Conservation (phyloP, 2,329 filamentous ascomycete genomes). For the Talaromyces sp. region DNA sequence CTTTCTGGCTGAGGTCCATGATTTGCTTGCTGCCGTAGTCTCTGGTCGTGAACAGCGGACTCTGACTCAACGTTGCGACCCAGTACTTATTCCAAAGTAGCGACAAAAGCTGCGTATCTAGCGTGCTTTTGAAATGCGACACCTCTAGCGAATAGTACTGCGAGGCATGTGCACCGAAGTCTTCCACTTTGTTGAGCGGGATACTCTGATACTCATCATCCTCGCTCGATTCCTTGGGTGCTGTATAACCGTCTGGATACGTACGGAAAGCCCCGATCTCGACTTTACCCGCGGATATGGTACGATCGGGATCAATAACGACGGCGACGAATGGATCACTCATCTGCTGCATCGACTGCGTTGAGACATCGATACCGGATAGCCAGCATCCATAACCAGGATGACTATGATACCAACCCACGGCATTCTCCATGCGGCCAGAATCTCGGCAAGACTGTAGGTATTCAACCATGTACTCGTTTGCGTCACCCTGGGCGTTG, state of each 20-base stretch:
- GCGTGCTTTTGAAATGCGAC: constrained; percentile 88
- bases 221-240: constrained; percentile 46
- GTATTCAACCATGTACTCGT: constrained; percentile 94
- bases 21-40: constrained; percentile 94
- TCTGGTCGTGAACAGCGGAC: constrained; percentile 83
- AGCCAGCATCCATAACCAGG: constrained; percentile 98
- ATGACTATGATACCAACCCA: constrained; percentile 98
- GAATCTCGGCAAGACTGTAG: constrained; percentile 70
- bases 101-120: constrained; percentile 82
- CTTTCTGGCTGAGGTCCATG: constrained; percentile 78
- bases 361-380: constrained; percentile 89
- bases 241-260: constrained; percentile 71
- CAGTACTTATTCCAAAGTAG: constrained; percentile 95
- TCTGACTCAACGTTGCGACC: constrained; percentile 92
- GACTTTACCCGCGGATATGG: constrained; percentile 89
- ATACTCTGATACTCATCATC: constrained; percentile 56
- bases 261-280: constrained; percentile 97
- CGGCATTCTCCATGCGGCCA: constrained; percentile 81
- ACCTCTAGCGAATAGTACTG: constrained; percentile 90
- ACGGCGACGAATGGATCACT: constrained; percentile 92
- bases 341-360: constrained; percentile 83
- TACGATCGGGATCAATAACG: constrained; percentile 93
- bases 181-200: constrained; percentile 87
- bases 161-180: constrained; percentile 89
- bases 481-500: constrained; percentile 91